These are phyloP conservation scores for Toxicodendron radicans DNA, from an alignment of 345 rosid species.

Conservation along the genomic window DNA sequence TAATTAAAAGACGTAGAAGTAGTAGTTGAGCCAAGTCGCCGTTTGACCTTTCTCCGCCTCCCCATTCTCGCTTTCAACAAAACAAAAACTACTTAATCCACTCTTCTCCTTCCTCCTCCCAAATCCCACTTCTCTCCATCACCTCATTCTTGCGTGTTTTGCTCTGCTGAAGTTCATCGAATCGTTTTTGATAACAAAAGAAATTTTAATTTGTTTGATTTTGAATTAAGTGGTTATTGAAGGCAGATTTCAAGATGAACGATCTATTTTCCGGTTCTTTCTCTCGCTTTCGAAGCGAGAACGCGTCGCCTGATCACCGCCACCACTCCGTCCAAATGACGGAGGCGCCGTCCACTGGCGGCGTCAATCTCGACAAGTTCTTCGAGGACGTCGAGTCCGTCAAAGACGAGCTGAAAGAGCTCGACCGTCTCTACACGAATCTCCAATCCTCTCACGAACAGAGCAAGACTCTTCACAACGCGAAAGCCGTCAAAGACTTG, in stretches of 20 bases:
- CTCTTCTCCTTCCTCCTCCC: too few relatives aligned
- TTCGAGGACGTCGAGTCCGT: constrained; percentile 81
- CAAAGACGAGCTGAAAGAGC: constrained; percentile 74
- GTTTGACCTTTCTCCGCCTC: constrained; percentile 9
- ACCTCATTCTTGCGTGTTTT: neutral
- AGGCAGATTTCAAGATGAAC: constrained; percentile 43
- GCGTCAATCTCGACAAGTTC: constrained; percentile 80
- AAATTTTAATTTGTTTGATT: too few relatives aligned
- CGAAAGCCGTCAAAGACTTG: constrained; percentile 71
- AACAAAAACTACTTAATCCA: too few relatives aligned
- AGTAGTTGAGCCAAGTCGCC: constrained; percentile 7
- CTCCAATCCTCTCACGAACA: constrained; percentile 82
- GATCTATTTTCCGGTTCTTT: constrained; percentile 81
- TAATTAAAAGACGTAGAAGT: too few relatives aligned
- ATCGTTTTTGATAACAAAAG: too few relatives aligned
- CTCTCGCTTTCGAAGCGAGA: constrained; percentile 41
- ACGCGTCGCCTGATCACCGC: constrained; percentile 41
- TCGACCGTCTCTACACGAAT: constrained; percentile 54
- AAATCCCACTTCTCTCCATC: neutral
- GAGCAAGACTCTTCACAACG: constrained; percentile 84
- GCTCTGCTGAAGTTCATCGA: too few relatives aligned
- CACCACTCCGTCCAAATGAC: constrained; percentile 46
- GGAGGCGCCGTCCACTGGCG: constrained; percentile 35
- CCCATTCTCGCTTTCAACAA: neutral
- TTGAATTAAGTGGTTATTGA: too few relatives aligned